Conservation (phyloP, 495 filamentous ascomycete genomes). For the Penicillium tannophilum region DNA sequence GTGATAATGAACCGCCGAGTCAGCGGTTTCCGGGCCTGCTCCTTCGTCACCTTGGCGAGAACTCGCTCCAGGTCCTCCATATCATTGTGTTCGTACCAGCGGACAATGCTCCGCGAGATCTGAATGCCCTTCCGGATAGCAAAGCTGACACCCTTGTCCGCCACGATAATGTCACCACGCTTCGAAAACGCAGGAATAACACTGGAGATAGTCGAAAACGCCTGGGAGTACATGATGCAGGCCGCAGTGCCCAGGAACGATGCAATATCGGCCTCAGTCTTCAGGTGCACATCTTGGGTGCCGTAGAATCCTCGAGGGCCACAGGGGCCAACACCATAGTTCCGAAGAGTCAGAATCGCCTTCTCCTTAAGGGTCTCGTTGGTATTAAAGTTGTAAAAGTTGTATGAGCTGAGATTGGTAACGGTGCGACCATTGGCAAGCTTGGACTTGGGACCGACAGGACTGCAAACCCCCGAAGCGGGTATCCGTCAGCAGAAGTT, state of each 20-base stretch:
- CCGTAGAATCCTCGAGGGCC: constrained; percentile 97
- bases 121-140: constrained; percentile 93
- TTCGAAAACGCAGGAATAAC: constrained; percentile 97
- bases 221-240: constrained; percentile 93
- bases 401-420: constrained; percentile 88
- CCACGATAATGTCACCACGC: constrained; percentile 95
- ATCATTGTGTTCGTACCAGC: constrained; percentile 96
- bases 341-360: constrained; percentile 88
- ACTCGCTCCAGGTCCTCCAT: constrained; percentile 90
- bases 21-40: constrained; percentile 84
- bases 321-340: constrained; percentile 95
- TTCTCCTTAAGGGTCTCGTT: constrained; percentile 93
- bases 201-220: constrained; percentile 90
- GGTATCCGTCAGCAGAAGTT: constrained; percentile 19
- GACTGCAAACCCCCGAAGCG: constrained; percentile 49
- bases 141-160: constrained; percentile 93
- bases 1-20: constrained; percentile 96
- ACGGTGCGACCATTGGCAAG: constrained; percentile 88
- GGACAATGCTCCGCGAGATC: constrained; percentile 84
- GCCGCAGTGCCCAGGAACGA: constrained; percentile 80
- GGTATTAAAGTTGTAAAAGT: constrained; percentile 93
- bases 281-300: constrained; percentile 97
- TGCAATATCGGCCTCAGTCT: constrained; percentile 92
- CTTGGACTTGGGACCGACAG: constrained; percentile 87
- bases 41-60: constrained; percentile 79